These are phyloP conservation scores for Wickerhamiella pararugosa DNA, from an alignment of 1,139 yeast genomes.

Conservation along the genomic window DNA sequence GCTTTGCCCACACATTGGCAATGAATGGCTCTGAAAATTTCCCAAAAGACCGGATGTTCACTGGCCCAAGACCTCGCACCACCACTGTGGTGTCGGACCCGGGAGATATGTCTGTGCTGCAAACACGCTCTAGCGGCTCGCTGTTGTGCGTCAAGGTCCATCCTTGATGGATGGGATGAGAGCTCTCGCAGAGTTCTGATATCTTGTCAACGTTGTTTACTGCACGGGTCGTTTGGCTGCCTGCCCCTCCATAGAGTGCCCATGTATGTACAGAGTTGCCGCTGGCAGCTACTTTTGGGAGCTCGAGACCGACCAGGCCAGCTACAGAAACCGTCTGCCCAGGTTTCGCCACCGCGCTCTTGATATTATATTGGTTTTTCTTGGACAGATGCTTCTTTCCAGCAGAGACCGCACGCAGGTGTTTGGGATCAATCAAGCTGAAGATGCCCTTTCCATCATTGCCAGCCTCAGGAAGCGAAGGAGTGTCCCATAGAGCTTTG, in stretches of 20 bases:
- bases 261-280: conserved; percentile 5
- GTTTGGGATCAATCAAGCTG: neutral
- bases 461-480: conserved; percentile 4
- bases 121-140: neutral
- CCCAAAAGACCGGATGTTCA: conserved; percentile 54
- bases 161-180: conserved; percentile 18
- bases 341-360: conserved; percentile 3
- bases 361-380: conserved; percentile 1
- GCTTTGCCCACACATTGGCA: conserved; percentile 34
- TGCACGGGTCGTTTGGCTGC: neutral
- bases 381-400: conserved; percentile 1
- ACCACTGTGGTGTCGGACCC: conserved; percentile 38
- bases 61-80: conserved; percentile 50
- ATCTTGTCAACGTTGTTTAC: conserved; percentile 8
- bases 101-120: neutral
- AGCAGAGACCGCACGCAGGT: neutral
- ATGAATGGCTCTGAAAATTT: conserved; percentile 26
- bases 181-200: conserved; percentile 9
- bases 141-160: conserved; percentile 10
- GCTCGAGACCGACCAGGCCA: conserved; percentile 3
- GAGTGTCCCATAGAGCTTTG: conserved; percentile 1
- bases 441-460: conserved; percentile 1
- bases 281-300: neutral
- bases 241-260: conserved; percentile 4
- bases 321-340: conserved; percentile 4